Percentiles rank a stretch among this genome's conserved stretches.
phyloP scores from a whole-genome alignment of 768 basidiomycete species.

The Auricularia auricula-judae region DNA sequence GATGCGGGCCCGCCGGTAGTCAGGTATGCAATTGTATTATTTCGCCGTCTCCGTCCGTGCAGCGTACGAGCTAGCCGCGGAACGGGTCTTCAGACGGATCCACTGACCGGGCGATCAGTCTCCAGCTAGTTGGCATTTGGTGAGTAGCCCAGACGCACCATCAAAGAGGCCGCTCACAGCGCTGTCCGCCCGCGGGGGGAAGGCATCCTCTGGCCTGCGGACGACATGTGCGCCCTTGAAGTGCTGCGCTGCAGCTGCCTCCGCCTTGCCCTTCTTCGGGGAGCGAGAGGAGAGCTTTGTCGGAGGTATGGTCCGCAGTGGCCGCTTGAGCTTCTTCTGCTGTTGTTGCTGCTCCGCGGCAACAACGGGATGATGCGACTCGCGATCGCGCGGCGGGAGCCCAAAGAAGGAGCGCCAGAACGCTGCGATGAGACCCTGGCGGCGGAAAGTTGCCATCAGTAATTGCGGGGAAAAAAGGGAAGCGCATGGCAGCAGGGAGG shows the following conservation, averaged over 20 bases:
- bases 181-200: not conserved
- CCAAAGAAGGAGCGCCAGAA: not conserved
- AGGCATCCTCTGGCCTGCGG: not conserved
- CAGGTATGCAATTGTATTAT: no score
- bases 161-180: constrained; percentile 1
- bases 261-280: not conserved
- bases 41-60: no score
- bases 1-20: no score
- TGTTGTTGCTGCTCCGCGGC: not conserved
- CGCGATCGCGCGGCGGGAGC: not conserved
- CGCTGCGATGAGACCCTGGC: not conserved
- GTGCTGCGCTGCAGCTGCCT: not conserved
- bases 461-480: not conserved
- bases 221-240: not conserved
- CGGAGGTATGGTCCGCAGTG: not conserved
- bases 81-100: not conserved
- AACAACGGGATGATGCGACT: not conserved
- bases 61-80: not conserved
- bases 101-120: not conserved
- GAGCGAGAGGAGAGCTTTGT: not conserved
- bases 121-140: not conserved
- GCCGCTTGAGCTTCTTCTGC: not conserved
- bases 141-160: not conserved
- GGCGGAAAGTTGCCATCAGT: not conserved
- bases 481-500: not conserved